Evolutionary conservation across 192 early-diverging fungal genomes (phyloP).

Genomic region (Lunasporangiospora selenospora): DNA sequence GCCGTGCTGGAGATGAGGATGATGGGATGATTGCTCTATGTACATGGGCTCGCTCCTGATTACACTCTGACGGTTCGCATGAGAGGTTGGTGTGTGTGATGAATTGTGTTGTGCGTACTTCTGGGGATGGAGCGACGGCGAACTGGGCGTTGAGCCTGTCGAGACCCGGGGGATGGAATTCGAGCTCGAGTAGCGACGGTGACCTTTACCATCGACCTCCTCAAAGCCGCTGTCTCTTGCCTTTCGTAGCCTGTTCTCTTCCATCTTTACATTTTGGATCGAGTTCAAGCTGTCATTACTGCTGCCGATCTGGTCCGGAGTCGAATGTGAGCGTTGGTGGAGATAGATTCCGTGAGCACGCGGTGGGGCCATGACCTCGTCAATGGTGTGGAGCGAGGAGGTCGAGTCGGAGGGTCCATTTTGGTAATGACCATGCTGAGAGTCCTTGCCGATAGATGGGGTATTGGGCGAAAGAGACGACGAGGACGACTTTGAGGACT

Average conservation of each 20-base stretch:
- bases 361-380: slow-evolving; percentile 17
- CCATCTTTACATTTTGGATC: slow-evolving; percentile 1
- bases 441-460: background rate
- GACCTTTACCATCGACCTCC: slow-evolving; percentile 15
- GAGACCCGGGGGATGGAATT: background rate
- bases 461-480: background rate
- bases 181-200: slow-evolving; percentile 21
- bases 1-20: background rate
- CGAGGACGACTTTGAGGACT: background rate
- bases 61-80: background rate
- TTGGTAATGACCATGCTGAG: too few species aligned
- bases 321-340: slow-evolving; percentile 30
- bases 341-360: slow-evolving; percentile 6
- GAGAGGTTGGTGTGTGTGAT: background rate
- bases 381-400: slow-evolving; percentile 13
- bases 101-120: background rate
- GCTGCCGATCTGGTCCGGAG: slow-evolving; percentile 27
- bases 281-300: background rate
- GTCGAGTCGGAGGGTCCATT: too few species aligned
- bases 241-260: slow-evolving; percentile 15
- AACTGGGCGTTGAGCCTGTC: background rate
- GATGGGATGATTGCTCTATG: slow-evolving; percentile 4
- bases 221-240: slow-evolving; percentile 36
- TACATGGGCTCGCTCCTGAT: background rate
- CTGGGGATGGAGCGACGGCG: background rate